Base-by-base conservation (phyloP, 2,329 filamentous ascomycete species). In the Microsporum audouinii region DNA sequence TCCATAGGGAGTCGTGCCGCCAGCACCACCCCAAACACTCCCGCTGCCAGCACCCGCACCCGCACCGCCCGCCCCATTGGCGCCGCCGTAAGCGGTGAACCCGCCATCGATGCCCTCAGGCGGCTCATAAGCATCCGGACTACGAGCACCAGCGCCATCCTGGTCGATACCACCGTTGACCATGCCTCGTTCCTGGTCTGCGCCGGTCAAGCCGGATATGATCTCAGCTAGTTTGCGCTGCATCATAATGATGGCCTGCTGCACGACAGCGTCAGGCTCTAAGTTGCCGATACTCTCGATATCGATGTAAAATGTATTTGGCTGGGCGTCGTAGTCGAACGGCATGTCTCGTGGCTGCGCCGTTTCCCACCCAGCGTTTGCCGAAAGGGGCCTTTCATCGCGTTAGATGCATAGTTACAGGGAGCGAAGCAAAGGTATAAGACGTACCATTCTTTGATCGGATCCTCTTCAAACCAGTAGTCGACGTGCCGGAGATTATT, bases 401-500 rank as follows among this genome's bases (percentile, higher is more conserved):
- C 1, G 31, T 29, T 23, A 39, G 36, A 17, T 6, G 3, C 31
- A 29, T 33, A 55, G 2, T 5, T 3, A 53, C 17, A 33, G 7
- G 14, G 10, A 55, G 3, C 14, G 33, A 33, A 33, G 29, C 17
- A 23, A 33, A 17, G 5, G 31, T 39, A 78, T 62, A 64, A 58
- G 34, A 75, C 74, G 8, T 73, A 95, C 91, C 91, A 96, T 80
- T 96, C 92, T 69, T 85, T 82, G 62, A 83, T 81, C 1, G 89
- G 76, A 75, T 95, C 88, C 67, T 87, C 83, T 79, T 99, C 94
- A 72, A 90, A 96, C 94, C 94, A 99, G 75, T 95, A 84, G 70
- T 95, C 89, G 61, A 94, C 81, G 75, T 99, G 94, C 66, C 87
- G 84, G 66, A 99, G 79, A 77, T 95, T 96, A 78, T 99, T 99